Evolutionary conservation across 75 land plant genomes (phyloP).

Genomic region (Picea sitchensis): DNA sequence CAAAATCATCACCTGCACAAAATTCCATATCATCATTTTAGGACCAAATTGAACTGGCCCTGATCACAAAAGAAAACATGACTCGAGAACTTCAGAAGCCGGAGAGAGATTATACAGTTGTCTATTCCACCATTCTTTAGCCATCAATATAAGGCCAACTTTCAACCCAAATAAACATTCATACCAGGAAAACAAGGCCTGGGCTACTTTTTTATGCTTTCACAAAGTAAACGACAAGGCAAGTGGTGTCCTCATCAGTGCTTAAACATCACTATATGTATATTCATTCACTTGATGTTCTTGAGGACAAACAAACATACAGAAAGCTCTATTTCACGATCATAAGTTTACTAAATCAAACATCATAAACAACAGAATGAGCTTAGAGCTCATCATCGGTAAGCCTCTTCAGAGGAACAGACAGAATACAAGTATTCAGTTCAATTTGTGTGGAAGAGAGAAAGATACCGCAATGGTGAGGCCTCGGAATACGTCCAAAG

Average conservation of each 20-base stretch:
- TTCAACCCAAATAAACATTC: neutral
- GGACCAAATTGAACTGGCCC: neutral
- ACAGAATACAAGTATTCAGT: neutral
- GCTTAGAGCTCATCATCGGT: neutral
- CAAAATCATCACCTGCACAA: constrained; percentile 65
- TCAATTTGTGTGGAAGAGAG: neutral
- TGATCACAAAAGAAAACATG: too few species aligned
- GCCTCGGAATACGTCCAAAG: neutral
- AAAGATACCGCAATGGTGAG: neutral
- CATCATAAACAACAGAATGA: neutral
- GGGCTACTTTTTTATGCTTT: neutral
- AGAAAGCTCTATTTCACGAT: neutral
- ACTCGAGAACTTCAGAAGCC: neutral
- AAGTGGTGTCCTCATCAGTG: too few species aligned
- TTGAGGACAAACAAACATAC: neutral
- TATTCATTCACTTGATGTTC: too few species aligned
- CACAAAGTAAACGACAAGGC: neutral
- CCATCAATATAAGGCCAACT: neutral
- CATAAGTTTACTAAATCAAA: neutral
- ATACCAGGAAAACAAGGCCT: neutral
- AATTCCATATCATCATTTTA: neutral
- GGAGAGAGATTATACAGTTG: neutral
- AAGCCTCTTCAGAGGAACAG: neutral
- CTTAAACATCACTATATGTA: neutral
- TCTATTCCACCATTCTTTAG: neutral